Evolutionary conservation across 192 early-diverging fungal species (phyloP), one percentile per base, ranked within the genome.

Genomic region (Coemansia sp.): DNA sequence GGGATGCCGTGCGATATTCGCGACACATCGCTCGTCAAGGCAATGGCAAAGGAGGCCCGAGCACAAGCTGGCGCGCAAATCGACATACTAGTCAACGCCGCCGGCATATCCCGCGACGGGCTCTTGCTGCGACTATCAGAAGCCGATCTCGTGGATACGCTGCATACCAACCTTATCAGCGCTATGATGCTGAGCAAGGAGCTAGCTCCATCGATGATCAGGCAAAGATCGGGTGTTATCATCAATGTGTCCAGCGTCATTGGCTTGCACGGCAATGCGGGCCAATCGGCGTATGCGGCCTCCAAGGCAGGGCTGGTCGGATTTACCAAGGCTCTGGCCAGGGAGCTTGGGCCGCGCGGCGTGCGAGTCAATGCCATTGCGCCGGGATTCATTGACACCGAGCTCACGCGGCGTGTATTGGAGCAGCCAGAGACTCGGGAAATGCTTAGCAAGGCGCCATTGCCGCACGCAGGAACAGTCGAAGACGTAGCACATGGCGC

Each of bases 201-300:
- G 77, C 83, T 74, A 14, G 46, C 25, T 4, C 45, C 25, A 10
- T 24, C 45, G 37, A 62, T 68, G 74, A n/a, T 74, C 35, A 41
- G 64, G 0, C 40, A 49, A 2, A 37, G 35, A 37, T 31, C 59
- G 61, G 90, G 90, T 1, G 85, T 81, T 41, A 94, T 97, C 59
- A 85, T 97, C 81, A 96, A 96, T 72, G 85, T 97, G 25, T 84
- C 93, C 4, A 94, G 93, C 60, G 87, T 93, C 2, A 81, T 93
- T 35, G 96, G 94, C 5, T 14, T 74, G 37, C 66, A 71, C 20
- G 79, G 79, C 4, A 77, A 76, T 43, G 49, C 27, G 14, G 79
- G 79, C 15, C 74, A 76, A 71, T 70, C 86, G 4, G 86, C 87
- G 14, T 97, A 97, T 74, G 86, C 89, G 61, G 94, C 95, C 1